phyloP scores from a whole-genome alignment of 371 early-diverging fungal species.

The Mortierella sp. region DNA sequence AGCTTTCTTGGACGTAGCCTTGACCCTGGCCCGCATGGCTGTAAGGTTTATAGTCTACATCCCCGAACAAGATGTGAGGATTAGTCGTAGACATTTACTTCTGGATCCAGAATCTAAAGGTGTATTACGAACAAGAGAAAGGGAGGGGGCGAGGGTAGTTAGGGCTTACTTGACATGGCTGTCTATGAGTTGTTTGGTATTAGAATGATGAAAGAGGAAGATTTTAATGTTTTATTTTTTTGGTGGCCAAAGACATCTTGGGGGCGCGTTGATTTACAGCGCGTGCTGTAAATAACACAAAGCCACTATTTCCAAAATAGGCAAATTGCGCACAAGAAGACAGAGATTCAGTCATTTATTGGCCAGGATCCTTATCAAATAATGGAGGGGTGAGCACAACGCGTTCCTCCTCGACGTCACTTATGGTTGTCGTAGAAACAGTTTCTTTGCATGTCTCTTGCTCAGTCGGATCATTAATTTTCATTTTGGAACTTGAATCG shows the following conservation, averaged over 20 bases:
- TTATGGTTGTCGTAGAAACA: not conserved
- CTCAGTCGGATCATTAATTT: not conserved
- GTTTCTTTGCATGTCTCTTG: not conserved
- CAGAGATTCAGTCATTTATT: not conserved
- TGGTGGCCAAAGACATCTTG: slow-evolving; percentile 27
- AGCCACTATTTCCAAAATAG: not conserved
- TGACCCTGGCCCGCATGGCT: slow-evolving; percentile 29
- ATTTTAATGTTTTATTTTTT: not conserved
- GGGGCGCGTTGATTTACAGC: not conserved
- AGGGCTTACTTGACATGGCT: slow-evolving; percentile 42
- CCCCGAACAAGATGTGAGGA: not conserved
- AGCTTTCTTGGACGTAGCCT: slow-evolving; percentile 36
- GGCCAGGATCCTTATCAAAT: not conserved
- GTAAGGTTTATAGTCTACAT: slow-evolving; percentile 27
- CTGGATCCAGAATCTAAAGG: not conserved
- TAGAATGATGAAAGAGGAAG: not conserved
- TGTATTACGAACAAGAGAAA: not conserved
- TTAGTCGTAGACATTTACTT: not conserved
- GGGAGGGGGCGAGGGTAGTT: not conserved
- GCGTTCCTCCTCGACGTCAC: not conserved
- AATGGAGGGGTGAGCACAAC: not conserved
- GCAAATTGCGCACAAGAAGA: not conserved
- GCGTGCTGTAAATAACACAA: not conserved
- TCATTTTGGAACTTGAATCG: not conserved
- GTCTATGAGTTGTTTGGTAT: not conserved